Percentiles rank a stretch among this genome's conserved stretches.
Evolutionary conservation across 2,329 filamentous ascomycete species (phyloP).

Genomic region (Aspergillus sergii): DNA sequence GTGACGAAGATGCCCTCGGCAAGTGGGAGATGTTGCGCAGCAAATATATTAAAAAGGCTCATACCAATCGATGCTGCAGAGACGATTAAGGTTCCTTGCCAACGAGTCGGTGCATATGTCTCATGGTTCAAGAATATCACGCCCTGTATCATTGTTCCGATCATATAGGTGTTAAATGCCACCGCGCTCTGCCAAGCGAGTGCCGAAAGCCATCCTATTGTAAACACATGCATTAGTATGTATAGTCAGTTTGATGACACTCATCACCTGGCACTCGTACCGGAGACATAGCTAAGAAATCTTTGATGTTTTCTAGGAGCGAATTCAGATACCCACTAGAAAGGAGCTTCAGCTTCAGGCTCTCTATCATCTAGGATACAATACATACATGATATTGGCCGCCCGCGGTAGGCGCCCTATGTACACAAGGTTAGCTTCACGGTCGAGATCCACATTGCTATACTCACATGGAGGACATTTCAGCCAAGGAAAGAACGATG

Average conservation of each 20-base stretch:
- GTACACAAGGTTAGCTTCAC: not conserved
- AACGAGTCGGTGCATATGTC: not conserved
- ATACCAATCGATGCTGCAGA: not conserved
- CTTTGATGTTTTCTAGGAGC: conserved; percentile 1
- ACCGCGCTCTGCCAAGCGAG: conserved; percentile 1
- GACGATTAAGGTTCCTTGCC: conserved; percentile 6
- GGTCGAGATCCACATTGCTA: not conserved
- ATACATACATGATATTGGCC: conserved; percentile 6
- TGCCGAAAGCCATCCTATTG: conserved; percentile 1
- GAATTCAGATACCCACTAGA: conserved; percentile 5
- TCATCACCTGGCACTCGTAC: not conserved
- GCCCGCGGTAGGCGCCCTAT: conserved; percentile 3
- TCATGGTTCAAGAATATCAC: not conserved
- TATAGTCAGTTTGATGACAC: not conserved
- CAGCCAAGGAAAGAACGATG: conserved; percentile 4
- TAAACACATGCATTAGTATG: not conserved
- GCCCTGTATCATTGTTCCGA: not conserved
- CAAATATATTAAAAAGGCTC: conserved; percentile 2
- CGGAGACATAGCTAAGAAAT: conserved; percentile 6
- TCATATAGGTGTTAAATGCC: not conserved
- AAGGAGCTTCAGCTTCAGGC: not conserved
- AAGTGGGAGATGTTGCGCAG: not conserved
- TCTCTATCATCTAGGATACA: too few relatives aligned
- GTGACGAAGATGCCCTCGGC: conserved; percentile 6
- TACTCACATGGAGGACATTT: conserved; percentile 7